Conservation (phyloP, 805 yeast species). For the Kuraishia cidri region DNA sequence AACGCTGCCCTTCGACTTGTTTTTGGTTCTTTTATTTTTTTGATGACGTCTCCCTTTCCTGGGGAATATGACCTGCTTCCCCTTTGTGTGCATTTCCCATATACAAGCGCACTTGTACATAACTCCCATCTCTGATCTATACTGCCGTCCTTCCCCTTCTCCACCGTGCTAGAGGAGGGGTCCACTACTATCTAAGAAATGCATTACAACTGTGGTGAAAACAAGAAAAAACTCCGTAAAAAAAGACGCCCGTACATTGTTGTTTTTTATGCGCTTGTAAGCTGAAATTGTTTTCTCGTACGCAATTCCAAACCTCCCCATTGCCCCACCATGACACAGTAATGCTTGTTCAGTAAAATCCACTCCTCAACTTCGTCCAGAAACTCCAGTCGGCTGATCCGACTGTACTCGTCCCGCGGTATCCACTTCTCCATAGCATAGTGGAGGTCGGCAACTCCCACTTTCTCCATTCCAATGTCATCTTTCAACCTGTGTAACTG, state of each 20-base stretch:
- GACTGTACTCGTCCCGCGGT: slow-evolving; percentile 21
- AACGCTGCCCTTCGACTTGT: no score
- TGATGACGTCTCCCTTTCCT: no score
- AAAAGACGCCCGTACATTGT: not conserved
- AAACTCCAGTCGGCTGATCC: slow-evolving; percentile 50
- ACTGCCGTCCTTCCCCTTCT: no score
- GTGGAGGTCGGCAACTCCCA: slow-evolving; percentile 37
- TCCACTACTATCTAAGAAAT: no score
- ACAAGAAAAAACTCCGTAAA: no score
- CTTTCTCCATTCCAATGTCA: slow-evolving; percentile 11
- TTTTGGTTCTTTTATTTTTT: no score
- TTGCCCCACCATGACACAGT: slow-evolving; percentile 28
- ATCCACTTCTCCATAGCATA: slow-evolving; percentile 34
- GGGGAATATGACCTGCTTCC: no score
- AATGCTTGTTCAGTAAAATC: slow-evolving; percentile 51
- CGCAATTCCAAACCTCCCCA: slow-evolving; percentile 12
- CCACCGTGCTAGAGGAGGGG: no score
- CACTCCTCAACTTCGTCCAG: slow-evolving; percentile 75
- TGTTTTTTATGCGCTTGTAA: not conserved
- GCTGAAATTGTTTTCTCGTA: not conserved
- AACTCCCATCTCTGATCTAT: no score
- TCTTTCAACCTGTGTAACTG: slow-evolving; percentile 27
- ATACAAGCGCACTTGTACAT: no score
- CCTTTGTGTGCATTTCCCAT: no score
- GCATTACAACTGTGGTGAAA: no score